Evolutionary conservation across 139 green algal species (phyloP).

Genomic region (Ulvella scutata): DNA sequence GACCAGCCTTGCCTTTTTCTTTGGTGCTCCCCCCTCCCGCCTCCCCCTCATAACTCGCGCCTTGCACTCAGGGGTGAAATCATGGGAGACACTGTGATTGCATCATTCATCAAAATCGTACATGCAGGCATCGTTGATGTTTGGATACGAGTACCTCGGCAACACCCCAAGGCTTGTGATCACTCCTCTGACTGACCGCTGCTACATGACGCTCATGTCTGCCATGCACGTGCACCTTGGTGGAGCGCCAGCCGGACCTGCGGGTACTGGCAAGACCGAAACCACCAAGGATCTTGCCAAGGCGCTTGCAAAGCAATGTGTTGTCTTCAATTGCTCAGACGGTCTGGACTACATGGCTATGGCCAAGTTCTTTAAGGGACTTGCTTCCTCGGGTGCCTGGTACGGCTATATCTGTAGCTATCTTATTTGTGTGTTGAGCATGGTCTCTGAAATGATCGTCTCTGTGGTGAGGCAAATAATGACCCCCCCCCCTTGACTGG

Average conservation of each 20-base stretch:
- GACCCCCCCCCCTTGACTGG: too few species aligned
- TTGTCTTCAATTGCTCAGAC: conserved; percentile 50
- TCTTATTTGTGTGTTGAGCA: too few species aligned
- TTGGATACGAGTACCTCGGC: conserved; percentile 29
- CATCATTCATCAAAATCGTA: too few species aligned
- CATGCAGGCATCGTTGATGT: conserved; percentile 1
- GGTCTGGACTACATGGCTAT: conserved; percentile 57
- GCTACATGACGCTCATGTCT: conserved; percentile 45
- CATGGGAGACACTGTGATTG: too few species aligned
- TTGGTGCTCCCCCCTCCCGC: too few species aligned
- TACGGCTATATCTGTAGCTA: too few species aligned
- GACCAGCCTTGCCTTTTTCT: too few species aligned
- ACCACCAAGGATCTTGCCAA: conserved; percentile 37
- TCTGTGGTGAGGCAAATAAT: too few species aligned
- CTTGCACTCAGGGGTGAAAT: too few species aligned
- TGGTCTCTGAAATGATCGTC: too few species aligned
- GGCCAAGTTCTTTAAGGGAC: conserved; percentile 73
- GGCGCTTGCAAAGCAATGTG: conserved; percentile 43
- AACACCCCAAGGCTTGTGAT: conserved; percentile 44
- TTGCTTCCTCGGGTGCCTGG: conserved; percentile 51
- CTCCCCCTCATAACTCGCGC: too few species aligned
- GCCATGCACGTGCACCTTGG: conserved; percentile 49
- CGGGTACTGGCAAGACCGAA: conserved; percentile 17
- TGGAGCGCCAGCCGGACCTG: conserved; percentile 31
- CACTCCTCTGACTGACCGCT: conserved; percentile 45